Evolutionary conservation across 371 early-diverging fungal species (phyloP), one percentile per base, ranked within the genome.

Genomic region (Blyttiomyces sp.): DNA sequence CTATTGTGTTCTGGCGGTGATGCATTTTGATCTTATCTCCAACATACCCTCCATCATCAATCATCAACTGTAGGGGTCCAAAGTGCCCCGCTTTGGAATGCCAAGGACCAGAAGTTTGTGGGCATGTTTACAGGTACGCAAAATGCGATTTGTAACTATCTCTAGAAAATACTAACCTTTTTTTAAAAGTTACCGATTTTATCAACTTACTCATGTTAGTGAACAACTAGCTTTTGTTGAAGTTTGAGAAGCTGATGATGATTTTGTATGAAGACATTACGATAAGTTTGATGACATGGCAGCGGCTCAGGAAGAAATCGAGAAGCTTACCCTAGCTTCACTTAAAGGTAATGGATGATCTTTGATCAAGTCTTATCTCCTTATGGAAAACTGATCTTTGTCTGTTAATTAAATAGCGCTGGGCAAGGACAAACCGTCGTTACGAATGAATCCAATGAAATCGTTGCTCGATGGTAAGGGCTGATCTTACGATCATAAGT

Each of bases 21-120:
- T 28, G 16, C 16, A 11, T 30, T 30, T 21, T 5, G 13, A 7
- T 31, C 51, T 11, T 24, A 9, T 13, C 21, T 16, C 23, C 46
- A 9, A 9, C 13, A 23, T 16, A 13, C 23, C 46, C 46, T 16
- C 46, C 11, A 16, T 24, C 13, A 11, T 46, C 46, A 11, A 23
- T 9, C 23, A 16, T 23, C 46, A 11, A 23, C 46, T 46, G 21
- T 27, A 61, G 95, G 91, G n/a, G 87, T 95, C 57, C 92, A 92
- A 31, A 90, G 92, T 13, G 96, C 96, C 13, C 94, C 95, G 36
- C 71, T 96, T 39, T 96, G 92, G 90, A 88, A 92, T 60, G 88
- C 92, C 5, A 71, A 75, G 11, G 75, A 75, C 2, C 88, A 91
- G 53, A 75, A 76, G 64, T 94, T 92, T 70, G 87, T 85, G 2